Base-by-base conservation (phyloP, 2,329 filamentous ascomycete species). In the Ascochyta clinopodiicola region DNA sequence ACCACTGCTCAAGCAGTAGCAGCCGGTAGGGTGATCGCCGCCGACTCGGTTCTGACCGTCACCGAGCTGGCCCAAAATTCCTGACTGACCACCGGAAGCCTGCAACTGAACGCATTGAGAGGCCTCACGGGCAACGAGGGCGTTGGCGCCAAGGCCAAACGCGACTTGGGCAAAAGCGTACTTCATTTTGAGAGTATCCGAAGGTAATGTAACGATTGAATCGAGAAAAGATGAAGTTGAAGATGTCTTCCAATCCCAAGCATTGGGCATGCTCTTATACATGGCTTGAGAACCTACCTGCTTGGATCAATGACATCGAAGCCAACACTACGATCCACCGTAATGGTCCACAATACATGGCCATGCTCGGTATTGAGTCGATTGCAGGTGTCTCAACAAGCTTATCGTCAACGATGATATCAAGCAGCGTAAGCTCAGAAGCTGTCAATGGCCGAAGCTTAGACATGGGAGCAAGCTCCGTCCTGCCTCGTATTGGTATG, bases 21-120 rank as follows among this genome's bases (percentile, higher is more conserved):
- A 77, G 13, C 79, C 80, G 42, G 79, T 67, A 4, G 74, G 59
- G 12, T 84, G 70, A 21, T 75, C 76, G 19, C 82, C 81, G 34
- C 83, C 82, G 39, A 87, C 79, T 44, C 85, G 81, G 65, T 81
- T 82, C 75, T 89, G 87, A 8, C 88, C 87, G 69, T 88, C 84
- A 47, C 58, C 64, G 34, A 89, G 78, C 68, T 89, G 83, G 10
- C 84, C 86, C 37, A 89, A 75, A 4, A 77, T 69, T n/a, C 86
- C 84, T 10, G 63, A 62, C 24, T 59, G 57, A 27, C 79, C 62
- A n/a, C 66, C 64, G 24, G 66, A 63, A 35, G 60, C 54, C 27
- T 62, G 44, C 39, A 62, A 50, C 22, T 61, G 57, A 39, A 62
- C 46, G 45, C 66, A 68, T 31, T 67, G 61, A 19, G 60, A 52